phyloP scores from a whole-genome alignment of 1,284 basidiomycete genomes.

The Phylloporus sp. region DNA sequence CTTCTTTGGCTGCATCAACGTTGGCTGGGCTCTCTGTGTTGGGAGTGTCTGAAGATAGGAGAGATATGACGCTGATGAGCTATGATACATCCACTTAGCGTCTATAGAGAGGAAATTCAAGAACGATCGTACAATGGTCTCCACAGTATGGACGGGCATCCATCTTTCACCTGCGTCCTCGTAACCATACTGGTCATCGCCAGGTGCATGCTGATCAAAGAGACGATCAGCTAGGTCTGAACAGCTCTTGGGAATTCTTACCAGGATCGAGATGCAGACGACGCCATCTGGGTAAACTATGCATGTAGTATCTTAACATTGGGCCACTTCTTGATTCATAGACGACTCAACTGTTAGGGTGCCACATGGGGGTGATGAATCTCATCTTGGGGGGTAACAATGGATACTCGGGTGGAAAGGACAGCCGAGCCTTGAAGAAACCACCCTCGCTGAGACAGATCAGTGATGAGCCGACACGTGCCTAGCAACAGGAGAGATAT shows the following conservation, averaged over 20 bases:
- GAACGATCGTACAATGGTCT: conserved; percentile 86
- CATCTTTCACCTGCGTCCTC: conserved; percentile 98
- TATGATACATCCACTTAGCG: conserved; percentile 39
- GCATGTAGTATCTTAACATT: conserved; percentile 13
- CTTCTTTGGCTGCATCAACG: conserved; percentile 94
- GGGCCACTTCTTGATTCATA: neutral
- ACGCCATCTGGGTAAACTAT: conserved; percentile 89
- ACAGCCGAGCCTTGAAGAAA: conserved; percentile 86
- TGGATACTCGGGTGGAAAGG: conserved; percentile 92
- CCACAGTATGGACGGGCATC: conserved; percentile 96
- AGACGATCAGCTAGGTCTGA: conserved; percentile 7
- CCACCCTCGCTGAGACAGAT: conserved; percentile 78
- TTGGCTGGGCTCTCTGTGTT: conserved; percentile 97
- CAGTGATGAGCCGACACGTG: conserved; percentile 4
- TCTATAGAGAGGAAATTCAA: neutral
- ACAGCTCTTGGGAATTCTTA: conserved; percentile 43
- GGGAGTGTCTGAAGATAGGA: conserved; percentile 91
- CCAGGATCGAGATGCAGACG: conserved; percentile 96
- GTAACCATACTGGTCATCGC: conserved; percentile 97
- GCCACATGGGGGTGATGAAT: conserved; percentile 98
- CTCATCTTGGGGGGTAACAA: conserved; percentile 94
- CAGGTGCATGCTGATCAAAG: conserved; percentile 81
- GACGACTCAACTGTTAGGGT: conserved; percentile 85
- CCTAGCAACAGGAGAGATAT: conserved; percentile 37
- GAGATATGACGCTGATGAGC: conserved; percentile 96